Base-by-base conservation (phyloP, 345 rosid species). In the Eucalyptus tenuipes region DNA sequence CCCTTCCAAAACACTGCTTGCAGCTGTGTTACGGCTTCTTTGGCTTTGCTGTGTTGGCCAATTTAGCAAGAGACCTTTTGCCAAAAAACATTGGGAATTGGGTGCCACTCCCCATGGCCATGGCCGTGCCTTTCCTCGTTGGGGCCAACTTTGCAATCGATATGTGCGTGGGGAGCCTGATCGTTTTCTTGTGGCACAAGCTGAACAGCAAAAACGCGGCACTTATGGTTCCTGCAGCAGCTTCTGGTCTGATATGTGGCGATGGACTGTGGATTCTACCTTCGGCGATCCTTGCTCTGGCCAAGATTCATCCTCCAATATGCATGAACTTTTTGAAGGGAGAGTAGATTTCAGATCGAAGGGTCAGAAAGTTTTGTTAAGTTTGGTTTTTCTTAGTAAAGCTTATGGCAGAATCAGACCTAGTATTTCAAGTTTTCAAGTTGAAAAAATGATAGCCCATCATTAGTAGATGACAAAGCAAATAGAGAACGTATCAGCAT, bases 181-280 rank as follows among this genome's bases (percentile, higher is more conserved):
- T 95, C 49, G 97, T 96, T 75, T 93, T 93, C 33, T 80, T 57
- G 47, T 95, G 98, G 98, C 88, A 92, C 89, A 96, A 92, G 89
- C 86, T 96, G 88, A 91, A 94, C 85, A 81, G 85, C 87, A 92
- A 88, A 84, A 92, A 92, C 66, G 95, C 99, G 27, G 92, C 91
- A 44, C 89, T 94, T 87, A 93, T 97, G 98, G 91, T 94, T 91
- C 99, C 98, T 1, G 99, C 98, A 0, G 95, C 96, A 71, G 99
- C 99, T 40, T 98, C 99, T 33, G 99, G 98, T 82, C 93, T 97
- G 93, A 96, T 98, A 50, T 98, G 99, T 81, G 99, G 98, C 33
- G 99, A 97, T 81, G 99, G 99, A 53, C 87, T 97, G 81, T 97
- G 99, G 99, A 95, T 97, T 90, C 94, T 98, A 1, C 99, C 99